phyloP scores from a whole-genome alignment of 1,284 basidiomycete species.

The Heterobasidion parviporum region DNA sequence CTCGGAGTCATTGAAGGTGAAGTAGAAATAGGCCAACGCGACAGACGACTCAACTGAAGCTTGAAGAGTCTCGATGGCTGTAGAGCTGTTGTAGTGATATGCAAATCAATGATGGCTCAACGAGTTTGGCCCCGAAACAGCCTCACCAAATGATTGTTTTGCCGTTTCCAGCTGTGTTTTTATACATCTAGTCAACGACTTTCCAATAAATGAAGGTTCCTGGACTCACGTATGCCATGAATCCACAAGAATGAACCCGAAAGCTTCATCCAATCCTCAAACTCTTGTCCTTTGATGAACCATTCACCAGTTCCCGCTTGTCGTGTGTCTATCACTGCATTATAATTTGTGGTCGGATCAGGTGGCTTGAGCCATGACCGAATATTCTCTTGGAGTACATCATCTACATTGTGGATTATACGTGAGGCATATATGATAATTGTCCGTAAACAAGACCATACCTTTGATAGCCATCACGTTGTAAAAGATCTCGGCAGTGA shows the following conservation, averaged over 20 bases:
- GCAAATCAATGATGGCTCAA: too few species aligned
- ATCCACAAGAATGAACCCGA: not conserved
- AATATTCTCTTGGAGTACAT: not conserved
- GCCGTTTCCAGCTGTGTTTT: not conserved
- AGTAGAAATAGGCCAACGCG: slow-evolving; percentile 1
- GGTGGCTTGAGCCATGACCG: not conserved
- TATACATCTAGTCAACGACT: not conserved
- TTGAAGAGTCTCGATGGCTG: not conserved
- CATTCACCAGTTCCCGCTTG: not conserved
- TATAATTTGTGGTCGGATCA: not conserved
- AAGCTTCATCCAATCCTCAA: not conserved
- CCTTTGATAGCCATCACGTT: too few species aligned
- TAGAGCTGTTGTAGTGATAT: not conserved
- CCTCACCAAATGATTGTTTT: not conserved
- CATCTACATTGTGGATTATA: too few species aligned
- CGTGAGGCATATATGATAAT: too few species aligned
- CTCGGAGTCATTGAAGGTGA: not conserved
- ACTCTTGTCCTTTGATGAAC: not conserved
- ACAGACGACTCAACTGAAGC: not conserved
- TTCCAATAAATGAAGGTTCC: not conserved
- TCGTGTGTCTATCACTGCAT: not conserved
- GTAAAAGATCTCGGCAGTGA: too few species aligned
- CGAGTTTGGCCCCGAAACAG: not conserved
- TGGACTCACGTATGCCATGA: not conserved
- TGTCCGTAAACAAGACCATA: too few species aligned